Percentiles rank a stretch among this genome's conserved stretches.
These are phyloP conservation scores for Colletotrichum abscissum DNA, from an alignment of 2,329 filamentous ascomycete species.

Conservation along the genomic window DNA sequence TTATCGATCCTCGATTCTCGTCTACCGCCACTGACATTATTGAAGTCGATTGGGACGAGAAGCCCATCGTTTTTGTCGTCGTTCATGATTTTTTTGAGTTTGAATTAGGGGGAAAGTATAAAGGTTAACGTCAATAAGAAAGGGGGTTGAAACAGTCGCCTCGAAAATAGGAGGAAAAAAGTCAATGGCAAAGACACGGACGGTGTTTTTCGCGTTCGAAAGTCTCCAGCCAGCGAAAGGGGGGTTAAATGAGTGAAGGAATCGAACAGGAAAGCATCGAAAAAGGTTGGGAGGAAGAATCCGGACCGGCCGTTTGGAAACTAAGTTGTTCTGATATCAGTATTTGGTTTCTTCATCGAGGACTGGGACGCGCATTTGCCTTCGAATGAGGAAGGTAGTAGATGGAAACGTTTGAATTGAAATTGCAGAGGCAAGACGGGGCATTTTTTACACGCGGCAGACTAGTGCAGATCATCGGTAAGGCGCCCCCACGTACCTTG, in stretches of 20 bases:
- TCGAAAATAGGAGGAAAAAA: not conserved
- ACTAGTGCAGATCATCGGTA: not conserved
- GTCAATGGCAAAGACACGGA: not conserved
- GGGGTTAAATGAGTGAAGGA: not conserved
- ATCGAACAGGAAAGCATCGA: not conserved
- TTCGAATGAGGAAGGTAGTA: not conserved
- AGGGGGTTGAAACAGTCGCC: not conserved
- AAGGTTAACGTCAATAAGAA: not conserved
- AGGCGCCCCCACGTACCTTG: not conserved
- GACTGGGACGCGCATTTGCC: not conserved
- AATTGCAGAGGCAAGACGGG: not conserved
- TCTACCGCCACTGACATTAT: not conserved
- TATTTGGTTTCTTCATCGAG: not conserved
- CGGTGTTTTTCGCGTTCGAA: not conserved
- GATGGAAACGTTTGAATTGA: not conserved
- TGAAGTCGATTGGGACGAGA: not conserved
- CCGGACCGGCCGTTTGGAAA: not conserved
- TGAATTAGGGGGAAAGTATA: not conserved
- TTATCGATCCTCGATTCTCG: constrained; percentile 9
- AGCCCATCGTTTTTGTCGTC: not conserved
- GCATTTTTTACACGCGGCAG: not conserved
- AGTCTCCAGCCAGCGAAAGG: not conserved
- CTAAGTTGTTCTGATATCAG: not conserved
- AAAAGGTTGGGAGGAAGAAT: not conserved
- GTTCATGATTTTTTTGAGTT: not conserved